These are phyloP conservation scores for Epicoccum nigrum DNA, from an alignment of 2,329 filamentous ascomycete genomes.

Conservation along the genomic window DNA sequence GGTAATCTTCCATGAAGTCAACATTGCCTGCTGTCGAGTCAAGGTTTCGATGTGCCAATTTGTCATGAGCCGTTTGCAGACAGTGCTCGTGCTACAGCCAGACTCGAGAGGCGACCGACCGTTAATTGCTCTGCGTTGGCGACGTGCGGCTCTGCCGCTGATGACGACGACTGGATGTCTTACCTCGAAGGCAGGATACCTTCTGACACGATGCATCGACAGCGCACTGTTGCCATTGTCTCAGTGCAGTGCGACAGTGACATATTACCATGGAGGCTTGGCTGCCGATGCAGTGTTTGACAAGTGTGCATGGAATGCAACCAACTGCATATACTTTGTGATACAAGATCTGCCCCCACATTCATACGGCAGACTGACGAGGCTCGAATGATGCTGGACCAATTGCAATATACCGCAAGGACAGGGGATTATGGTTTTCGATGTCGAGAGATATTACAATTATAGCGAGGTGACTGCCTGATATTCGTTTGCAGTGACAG, in stretches of 20 bases:
- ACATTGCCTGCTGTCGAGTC: too few relatives aligned
- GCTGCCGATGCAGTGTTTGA: conserved; percentile 1
- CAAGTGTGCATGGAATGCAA: not conserved
- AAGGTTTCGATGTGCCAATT: too few relatives aligned
- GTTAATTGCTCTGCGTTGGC: not conserved
- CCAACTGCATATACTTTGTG: not conserved
- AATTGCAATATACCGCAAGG: too few relatives aligned
- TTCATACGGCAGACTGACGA: too few relatives aligned
- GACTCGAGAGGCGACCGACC: not conserved
- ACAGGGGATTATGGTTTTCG: too few relatives aligned
- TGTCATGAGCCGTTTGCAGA: not conserved
- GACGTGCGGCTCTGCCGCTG: conserved; percentile 11
- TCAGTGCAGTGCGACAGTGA: conserved; percentile 9
- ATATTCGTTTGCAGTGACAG: too few relatives aligned
- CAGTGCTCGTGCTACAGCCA: conserved; percentile 9
- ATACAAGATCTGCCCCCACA: not conserved
- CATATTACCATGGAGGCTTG: conserved; percentile 11
- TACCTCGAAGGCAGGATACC: not conserved
- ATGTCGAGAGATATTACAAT: too few relatives aligned
- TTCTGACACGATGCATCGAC: not conserved
- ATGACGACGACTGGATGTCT: not conserved
- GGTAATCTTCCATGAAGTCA: too few relatives aligned
- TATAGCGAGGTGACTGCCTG: too few relatives aligned
- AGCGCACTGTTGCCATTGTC: not conserved
- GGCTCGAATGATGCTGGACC: too few relatives aligned